These are phyloP conservation scores for Samsoniella hepiali DNA, from an alignment of 2,329 filamentous ascomycete genomes.

Conservation along the genomic window DNA sequence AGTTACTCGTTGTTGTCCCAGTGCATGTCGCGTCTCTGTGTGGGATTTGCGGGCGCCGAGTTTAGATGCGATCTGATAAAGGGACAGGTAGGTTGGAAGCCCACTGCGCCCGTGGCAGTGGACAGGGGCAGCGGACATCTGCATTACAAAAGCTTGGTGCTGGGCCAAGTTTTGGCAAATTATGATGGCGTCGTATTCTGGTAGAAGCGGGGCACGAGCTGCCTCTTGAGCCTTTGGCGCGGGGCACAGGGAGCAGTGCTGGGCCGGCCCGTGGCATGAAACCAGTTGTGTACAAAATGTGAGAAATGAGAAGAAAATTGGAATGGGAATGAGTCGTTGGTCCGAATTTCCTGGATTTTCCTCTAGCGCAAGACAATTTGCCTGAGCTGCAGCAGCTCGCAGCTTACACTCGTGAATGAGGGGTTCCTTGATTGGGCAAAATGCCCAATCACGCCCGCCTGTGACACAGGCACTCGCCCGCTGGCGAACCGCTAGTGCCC, in stretches of 20 bases:
- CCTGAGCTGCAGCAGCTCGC: too few species aligned
- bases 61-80: not conserved
- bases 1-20: not conserved
- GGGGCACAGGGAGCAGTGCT: not conserved
- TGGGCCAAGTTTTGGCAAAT: constrained; percentile 4
- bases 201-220: constrained; percentile 13
- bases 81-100: not conserved
- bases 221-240: constrained; percentile 13
- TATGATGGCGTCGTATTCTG: not conserved
- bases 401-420: constrained; percentile 5
- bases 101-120: constrained; percentile 34
- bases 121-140: not conserved
- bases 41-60: too few species aligned
- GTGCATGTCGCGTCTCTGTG: too few species aligned
- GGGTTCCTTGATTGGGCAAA: constrained; percentile 10
- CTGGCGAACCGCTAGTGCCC: not conserved
- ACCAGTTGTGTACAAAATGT: not conserved
- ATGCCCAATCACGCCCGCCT: not conserved
- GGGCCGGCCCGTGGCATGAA: not conserved
- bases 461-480: not conserved
- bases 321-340: not conserved
- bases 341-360: too few species aligned
- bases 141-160: constrained; percentile 29
- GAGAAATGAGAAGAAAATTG: not conserved
- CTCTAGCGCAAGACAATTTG: too few species aligned